phyloP scores from a whole-genome alignment of 176 grass and related monocot genomes.

The Coix lacrymajobi region DNA sequence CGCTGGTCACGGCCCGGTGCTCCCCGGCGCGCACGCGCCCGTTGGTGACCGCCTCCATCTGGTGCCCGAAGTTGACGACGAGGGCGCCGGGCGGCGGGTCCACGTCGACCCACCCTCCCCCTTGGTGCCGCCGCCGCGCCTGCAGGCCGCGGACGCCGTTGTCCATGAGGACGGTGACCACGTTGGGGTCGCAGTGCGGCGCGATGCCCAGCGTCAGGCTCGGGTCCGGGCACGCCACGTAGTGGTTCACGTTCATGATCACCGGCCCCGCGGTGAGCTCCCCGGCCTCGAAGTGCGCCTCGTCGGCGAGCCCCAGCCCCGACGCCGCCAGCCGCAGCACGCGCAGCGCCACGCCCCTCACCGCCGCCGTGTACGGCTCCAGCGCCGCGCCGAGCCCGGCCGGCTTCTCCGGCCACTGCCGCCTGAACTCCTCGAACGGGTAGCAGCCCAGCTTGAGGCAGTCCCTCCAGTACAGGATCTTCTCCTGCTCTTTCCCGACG shows the following conservation, averaged over 20 bases:
- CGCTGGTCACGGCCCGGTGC: constrained; percentile 22
- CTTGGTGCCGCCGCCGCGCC: neutral
- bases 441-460: constrained; percentile 24
- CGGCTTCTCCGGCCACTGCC: neutral
- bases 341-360: constrained; percentile 4
- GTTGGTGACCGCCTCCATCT: constrained; percentile 42
- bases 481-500: neutral
- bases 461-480: constrained; percentile 20
- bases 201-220: neutral
- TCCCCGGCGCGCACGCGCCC: neutral
- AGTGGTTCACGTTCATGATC: neutral
- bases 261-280: neutral
- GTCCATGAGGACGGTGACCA: neutral
- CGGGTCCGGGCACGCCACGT: neutral
- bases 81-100: constrained; percentile 32
- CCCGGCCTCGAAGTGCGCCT: neutral
- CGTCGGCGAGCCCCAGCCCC: neutral
- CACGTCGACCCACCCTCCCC: constrained; percentile 16
- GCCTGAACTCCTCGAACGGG: neutral
- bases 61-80: constrained; percentile 48
- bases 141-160: constrained; percentile 27
- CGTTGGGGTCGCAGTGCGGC: neutral
- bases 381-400: neutral
- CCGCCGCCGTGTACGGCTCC: constrained; percentile 25
- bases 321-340: neutral